These are phyloP conservation scores for Chernovozyma aurita DNA, from an alignment of 1,139 yeast genomes.

Conservation along the genomic window DNA sequence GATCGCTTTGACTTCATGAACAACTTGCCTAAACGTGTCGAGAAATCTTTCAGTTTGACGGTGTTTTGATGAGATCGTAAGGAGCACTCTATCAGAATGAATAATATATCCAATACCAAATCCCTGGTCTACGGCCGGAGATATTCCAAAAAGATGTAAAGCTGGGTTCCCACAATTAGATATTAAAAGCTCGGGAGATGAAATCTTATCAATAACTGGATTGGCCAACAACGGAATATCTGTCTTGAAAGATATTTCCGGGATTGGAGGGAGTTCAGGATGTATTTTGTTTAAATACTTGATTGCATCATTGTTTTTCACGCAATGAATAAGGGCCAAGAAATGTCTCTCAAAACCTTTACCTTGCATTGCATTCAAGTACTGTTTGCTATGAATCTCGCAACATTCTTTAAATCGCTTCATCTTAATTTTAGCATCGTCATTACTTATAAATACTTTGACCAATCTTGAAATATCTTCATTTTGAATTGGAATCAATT, in stretches of 20 bases:
- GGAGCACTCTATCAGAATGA: slow-evolving; percentile 53
- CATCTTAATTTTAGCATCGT: slow-evolving; percentile 47
- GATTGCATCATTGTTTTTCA: slow-evolving; percentile 26
- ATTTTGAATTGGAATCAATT: slow-evolving; percentile 61
- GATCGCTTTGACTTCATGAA: slow-evolving; percentile 47
- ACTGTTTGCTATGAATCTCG: slow-evolving; percentile 43
- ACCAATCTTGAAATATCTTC: slow-evolving; percentile 50
- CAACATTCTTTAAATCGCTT: slow-evolving; percentile 49
- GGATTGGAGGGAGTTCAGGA: slow-evolving; percentile 20
- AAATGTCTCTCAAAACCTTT: slow-evolving; percentile 70
- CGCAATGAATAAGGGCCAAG: slow-evolving; percentile 52
- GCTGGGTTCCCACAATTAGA: slow-evolving; percentile 79
- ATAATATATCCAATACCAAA: slow-evolving; percentile 75
- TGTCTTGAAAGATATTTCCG: slow-evolving; percentile 3
- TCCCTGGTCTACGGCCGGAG: slow-evolving; percentile 73
- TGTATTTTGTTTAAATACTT: slow-evolving; percentile 41
- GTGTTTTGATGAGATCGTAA: slow-evolving; percentile 69
- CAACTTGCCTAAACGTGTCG: slow-evolving; percentile 57
- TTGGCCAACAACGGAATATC: slow-evolving; percentile 55
- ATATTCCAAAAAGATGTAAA: slow-evolving; percentile 64
- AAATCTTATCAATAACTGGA: slow-evolving; percentile 44
- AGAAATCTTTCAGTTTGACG: slow-evolving; percentile 69
- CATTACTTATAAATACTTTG: slow-evolving; percentile 56
- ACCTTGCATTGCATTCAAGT: slow-evolving; percentile 54
- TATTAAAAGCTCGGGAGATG: slow-evolving; percentile 39